phyloP scores from a whole-genome alignment of 768 basidiomycete genomes.

The Pisolithus orientalis region DNA sequence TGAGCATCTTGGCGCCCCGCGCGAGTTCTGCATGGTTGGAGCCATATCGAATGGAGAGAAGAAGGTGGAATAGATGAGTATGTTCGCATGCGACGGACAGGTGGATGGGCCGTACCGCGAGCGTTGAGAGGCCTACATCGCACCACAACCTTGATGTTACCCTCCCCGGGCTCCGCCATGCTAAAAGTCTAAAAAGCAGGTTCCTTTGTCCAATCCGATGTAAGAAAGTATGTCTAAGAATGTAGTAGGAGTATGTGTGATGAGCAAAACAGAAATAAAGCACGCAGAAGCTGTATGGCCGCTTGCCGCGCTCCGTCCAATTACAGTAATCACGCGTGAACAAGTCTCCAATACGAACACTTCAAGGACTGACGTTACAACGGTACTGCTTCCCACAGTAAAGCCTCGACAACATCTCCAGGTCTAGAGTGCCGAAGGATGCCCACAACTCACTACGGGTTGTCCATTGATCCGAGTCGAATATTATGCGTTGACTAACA shows the following conservation, averaged over 20 bases:
- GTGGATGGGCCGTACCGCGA: conserved; percentile 56
- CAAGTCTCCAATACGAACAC: too few relatives aligned
- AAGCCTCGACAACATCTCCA: too few relatives aligned
- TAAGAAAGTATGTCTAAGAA: conserved; percentile 5
- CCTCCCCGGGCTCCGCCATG: conserved; percentile 77
- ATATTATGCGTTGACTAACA: too few relatives aligned
- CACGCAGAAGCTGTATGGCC: conserved; percentile 1
- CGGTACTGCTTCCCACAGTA: too few relatives aligned
- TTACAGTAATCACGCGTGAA: too few relatives aligned
- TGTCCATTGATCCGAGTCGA: too few relatives aligned
- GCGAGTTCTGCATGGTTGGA: conserved; percentile 61
- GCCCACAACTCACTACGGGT: too few relatives aligned
- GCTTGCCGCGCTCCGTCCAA: background rate
- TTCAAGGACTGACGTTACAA: too few relatives aligned
- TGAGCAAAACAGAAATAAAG: conserved; percentile 1
- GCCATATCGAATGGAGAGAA: background rate
- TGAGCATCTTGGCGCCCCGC: conserved; percentile 88
- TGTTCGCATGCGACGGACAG: background rate
- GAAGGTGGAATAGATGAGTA: background rate
- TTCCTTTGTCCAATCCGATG: conserved; percentile 2
- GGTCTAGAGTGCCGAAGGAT: too few relatives aligned
- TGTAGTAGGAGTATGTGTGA: background rate
- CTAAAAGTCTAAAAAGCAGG: conserved; percentile 15
- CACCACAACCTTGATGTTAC: conserved; percentile 88
- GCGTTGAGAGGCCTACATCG: conserved; percentile 96